phyloP scores from a whole-genome alignment of 805 yeast genomes.

The Barnettozyma californica region DNA sequence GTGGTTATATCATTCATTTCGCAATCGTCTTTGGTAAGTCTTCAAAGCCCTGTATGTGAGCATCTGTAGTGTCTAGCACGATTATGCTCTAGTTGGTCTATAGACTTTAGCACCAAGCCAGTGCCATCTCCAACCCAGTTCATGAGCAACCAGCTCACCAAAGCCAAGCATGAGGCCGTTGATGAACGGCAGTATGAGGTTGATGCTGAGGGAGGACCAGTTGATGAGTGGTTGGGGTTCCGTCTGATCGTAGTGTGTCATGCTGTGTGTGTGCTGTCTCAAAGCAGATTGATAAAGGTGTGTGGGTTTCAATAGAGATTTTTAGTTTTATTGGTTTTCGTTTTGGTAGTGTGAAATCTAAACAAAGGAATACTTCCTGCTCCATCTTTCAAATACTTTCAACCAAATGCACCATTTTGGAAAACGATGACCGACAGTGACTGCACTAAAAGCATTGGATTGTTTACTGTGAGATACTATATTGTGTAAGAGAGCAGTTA shows the following conservation, averaged over 20 bases:
- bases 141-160: constrained; percentile 93
- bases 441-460: no score
- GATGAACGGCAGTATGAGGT: constrained; percentile 77
- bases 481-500: no score
- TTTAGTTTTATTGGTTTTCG: no score
- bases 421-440: no score
- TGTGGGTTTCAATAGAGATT: not conserved
- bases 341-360: no score
- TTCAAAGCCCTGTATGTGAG: not conserved
- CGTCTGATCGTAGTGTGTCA: not conserved
- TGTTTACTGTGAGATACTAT: no score
- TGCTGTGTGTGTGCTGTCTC: not conserved
- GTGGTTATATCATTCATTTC: no score
- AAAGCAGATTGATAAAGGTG: not conserved
- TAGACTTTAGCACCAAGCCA: constrained; percentile 66
- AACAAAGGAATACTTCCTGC: no score
- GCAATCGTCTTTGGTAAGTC: no score
- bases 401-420: no score
- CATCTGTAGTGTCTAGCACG: not conserved
- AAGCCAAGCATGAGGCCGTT: constrained; percentile 95
- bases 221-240: not conserved
- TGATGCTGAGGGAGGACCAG: constrained; percentile 48
- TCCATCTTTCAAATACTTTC: no score
- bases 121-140: constrained; percentile 73
- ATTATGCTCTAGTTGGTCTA: constrained; percentile 2